A percentile compares a stretch with the other conserved stretches of the same genome.
These are phyloP conservation scores for Rhizophagus sp. DNA, from an alignment of 192 early-diverging fungal genomes.

Conservation along the genomic window DNA sequence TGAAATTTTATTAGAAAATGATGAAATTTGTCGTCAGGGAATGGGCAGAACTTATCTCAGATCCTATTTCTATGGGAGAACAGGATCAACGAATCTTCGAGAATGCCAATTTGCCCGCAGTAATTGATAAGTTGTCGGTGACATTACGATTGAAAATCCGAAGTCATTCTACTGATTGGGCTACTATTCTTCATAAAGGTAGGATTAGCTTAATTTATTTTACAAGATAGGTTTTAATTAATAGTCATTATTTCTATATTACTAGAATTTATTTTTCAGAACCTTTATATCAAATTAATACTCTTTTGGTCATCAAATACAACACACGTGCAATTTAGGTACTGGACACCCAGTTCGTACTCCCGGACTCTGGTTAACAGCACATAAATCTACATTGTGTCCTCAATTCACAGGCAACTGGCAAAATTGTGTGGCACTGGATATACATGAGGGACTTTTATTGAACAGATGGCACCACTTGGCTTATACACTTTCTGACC, in stretches of 20 bases:
- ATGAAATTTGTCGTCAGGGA: too few species aligned
- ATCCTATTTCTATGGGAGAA: too few species aligned
- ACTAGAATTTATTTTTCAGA: too few species aligned
- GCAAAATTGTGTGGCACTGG: background rate
- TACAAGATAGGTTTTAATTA: too few species aligned
- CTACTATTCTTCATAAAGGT: background rate
- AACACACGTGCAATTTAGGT: background rate
- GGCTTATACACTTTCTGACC: slow-evolving; percentile 19
- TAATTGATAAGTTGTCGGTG: background rate
- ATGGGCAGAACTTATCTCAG: too few species aligned
- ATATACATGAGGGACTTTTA: background rate
- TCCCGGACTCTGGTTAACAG: background rate
- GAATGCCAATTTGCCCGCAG: background rate
- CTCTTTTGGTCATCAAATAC: too few species aligned
- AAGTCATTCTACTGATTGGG: background rate
- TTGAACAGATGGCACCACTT: slow-evolving; percentile 17
- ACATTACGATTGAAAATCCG: too few species aligned
- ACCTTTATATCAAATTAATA: too few species aligned
- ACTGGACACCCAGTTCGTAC: background rate
- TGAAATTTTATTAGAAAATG: too few species aligned
- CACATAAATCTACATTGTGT: background rate
- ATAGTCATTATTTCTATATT: too few species aligned
- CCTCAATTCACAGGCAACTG: slow-evolving; percentile 12
- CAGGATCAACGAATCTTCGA: background rate
- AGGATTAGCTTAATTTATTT: too few species aligned